These are phyloP conservation scores for Zopfia rhizophila DNA, from an alignment of 2,329 filamentous ascomycete species.

Conservation along the genomic window DNA sequence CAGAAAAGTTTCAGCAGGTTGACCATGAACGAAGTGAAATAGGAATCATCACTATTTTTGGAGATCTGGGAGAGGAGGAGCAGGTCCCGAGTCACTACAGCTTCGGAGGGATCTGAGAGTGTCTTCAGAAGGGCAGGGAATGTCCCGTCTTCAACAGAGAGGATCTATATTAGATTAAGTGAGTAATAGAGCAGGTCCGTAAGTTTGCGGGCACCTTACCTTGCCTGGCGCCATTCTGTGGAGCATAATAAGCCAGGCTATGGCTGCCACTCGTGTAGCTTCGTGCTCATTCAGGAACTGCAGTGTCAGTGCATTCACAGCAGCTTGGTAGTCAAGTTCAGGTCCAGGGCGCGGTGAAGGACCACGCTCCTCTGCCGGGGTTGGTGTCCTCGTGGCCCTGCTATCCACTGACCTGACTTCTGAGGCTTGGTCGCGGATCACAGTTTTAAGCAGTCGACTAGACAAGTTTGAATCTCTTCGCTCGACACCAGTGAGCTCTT, in stretches of 20 bases:
- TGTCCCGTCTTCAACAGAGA: conserved; percentile 96
- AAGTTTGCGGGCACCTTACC: conserved; percentile 57
- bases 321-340: conserved; percentile 94
- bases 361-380: conserved; percentile 57
- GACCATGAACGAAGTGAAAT: conserved; percentile 98
- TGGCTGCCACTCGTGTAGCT: conserved; percentile 89
- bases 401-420: conserved; percentile 39
- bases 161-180: conserved; percentile 53
- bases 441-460: conserved; percentile 45
- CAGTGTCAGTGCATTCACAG: conserved; percentile 90
- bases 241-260: conserved; percentile 98
- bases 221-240: conserved; percentile 94
- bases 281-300: conserved; percentile 98
- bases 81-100: conserved; percentile 93
- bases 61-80: conserved; percentile 96
- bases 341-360: conserved; percentile 58
- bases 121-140: conserved; percentile 97
- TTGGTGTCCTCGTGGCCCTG: conserved; percentile 49
- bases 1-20: conserved; percentile 95
- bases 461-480: conserved; percentile 52
- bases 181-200: conserved; percentile 15
- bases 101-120: conserved; percentile 92
- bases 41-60: conserved; percentile 94
- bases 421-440: conserved; percentile 44
- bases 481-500: conserved; percentile 55